Percentiles rank a stretch among this genome's conserved stretches.
Conservation (phyloP, 768 basidiomycete species). For the Suillus subalutaceus region DNA sequence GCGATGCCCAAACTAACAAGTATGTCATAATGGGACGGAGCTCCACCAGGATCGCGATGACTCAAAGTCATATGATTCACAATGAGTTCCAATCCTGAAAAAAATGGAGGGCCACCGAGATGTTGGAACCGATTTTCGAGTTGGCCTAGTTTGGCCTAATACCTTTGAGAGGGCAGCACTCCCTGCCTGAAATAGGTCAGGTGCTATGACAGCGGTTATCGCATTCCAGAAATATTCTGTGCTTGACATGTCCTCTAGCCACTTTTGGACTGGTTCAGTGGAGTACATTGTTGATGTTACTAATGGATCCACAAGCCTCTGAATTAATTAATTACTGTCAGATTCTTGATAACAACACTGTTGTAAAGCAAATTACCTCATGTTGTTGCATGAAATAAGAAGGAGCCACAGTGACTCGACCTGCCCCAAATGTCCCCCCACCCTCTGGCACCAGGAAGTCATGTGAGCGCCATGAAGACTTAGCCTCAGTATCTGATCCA, state of each 20-base stretch:
- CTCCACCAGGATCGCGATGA: neutral
- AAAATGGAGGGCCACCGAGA: constrained; percentile 10
- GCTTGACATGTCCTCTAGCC: neutral
- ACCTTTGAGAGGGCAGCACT: neutral
- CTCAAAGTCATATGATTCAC: neutral
- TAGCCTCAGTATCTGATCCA: neutral
- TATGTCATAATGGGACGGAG: constrained; percentile 8
- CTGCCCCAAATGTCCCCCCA: neutral
- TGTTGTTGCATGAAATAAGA: neutral
- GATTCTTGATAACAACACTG: neutral
- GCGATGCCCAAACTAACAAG: constrained; percentile 13
- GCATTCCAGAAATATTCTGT: neutral
- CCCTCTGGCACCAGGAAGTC: neutral
- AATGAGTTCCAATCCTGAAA: constrained; percentile 9
- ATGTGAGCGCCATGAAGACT: neutral
- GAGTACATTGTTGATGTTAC: neutral
- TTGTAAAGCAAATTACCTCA: neutral
- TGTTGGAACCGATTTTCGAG: neutral
- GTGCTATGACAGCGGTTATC: neutral
- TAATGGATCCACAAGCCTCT: neutral
- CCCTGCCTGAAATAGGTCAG: neutral
- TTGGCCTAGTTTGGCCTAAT: neutral
- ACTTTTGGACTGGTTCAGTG: neutral
- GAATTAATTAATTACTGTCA: neutral
- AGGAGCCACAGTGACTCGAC: neutral